These are phyloP conservation scores for Diaporthe capsici DNA, from an alignment of 2,329 filamentous ascomycete species.

Conservation along the genomic window DNA sequence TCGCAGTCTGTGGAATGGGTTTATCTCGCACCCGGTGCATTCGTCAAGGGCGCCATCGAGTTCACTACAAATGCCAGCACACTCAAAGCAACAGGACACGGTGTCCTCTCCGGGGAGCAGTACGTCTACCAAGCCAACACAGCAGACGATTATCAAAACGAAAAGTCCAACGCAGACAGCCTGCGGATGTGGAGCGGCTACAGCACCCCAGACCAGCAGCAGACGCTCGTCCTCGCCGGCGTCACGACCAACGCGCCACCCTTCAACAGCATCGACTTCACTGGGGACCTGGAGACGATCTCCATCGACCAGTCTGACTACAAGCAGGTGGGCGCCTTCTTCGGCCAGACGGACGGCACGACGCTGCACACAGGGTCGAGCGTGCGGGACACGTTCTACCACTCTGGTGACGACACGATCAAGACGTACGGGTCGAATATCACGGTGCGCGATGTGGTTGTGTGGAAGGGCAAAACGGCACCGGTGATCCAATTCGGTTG, in stretches of 20 bases:
- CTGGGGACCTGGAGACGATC: conserved; percentile 44
- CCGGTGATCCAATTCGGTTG: conserved; percentile 55
- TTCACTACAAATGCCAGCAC: conserved; percentile 46
- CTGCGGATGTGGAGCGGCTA: conserved; percentile 51
- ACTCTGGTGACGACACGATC: conserved; percentile 53
- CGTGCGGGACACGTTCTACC: conserved; percentile 53
- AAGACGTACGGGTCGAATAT: conserved; percentile 53
- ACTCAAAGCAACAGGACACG: conserved; percentile 52
- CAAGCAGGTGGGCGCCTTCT: conserved; percentile 57
- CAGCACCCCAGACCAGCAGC: conserved; percentile 42
- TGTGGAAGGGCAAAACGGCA: conserved; percentile 51
- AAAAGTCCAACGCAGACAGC: conserved; percentile 48
- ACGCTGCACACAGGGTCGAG: conserved; percentile 51
- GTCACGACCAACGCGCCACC: conserved; percentile 52
- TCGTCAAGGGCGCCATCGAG: conserved; percentile 55
- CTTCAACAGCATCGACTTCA: conserved; percentile 54
- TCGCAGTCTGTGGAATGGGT: conserved; percentile 45
- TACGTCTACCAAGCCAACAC: conserved; percentile 56
- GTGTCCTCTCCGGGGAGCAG: conserved; percentile 55
- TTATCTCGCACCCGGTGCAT: conserved; percentile 51
- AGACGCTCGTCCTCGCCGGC: conserved; percentile 48
- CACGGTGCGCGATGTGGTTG: conserved; percentile 43
- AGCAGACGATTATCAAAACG: conserved; percentile 47
- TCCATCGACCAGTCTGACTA: conserved; percentile 51
- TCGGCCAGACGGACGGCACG: conserved; percentile 54